Conservation (phyloP, 768 basidiomycete species). For the Tephrocybe rancida region DNA sequence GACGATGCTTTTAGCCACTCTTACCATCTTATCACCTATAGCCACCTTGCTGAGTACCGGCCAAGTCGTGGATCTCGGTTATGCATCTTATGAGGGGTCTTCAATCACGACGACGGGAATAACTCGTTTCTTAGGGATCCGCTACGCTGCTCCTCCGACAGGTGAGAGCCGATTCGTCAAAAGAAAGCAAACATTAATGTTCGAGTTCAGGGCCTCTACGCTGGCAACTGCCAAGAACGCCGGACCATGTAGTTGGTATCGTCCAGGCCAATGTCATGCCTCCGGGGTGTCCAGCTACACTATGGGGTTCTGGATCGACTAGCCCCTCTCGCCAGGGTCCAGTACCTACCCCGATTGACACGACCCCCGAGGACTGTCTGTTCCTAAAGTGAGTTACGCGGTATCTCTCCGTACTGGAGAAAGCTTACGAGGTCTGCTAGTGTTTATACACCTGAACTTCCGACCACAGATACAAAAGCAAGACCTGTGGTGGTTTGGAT, state of each 20-base stretch:
- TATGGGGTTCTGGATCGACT: background rate
- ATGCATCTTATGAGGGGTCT: constrained; percentile 28
- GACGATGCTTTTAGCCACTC: too few relatives aligned
- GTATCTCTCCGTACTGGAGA: background rate
- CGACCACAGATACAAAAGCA: background rate
- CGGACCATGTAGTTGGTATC: background rate
- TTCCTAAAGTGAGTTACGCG: constrained; percentile 26
- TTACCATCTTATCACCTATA: too few relatives aligned
- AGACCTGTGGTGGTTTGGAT: constrained; percentile 25
- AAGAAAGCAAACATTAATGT: background rate
- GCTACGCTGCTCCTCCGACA: constrained; percentile 38
- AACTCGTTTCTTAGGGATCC: constrained; percentile 28
- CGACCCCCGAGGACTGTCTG: constrained; percentile 31
- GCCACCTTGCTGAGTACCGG: background rate
- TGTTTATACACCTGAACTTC: background rate
- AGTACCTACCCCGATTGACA: background rate
- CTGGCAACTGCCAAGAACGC: constrained; percentile 20
- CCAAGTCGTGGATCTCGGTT: constrained; percentile 30
- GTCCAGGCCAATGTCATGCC: background rate
- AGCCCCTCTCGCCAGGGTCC: background rate
- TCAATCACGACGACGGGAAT: constrained; percentile 14
- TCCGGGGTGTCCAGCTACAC: background rate
- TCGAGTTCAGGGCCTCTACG: constrained; percentile 18
- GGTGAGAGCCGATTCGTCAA: background rate
- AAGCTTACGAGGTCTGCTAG: background rate